Conservation (phyloP, 208 protist species). For the Acanthamoeba lenticulata region DNA sequence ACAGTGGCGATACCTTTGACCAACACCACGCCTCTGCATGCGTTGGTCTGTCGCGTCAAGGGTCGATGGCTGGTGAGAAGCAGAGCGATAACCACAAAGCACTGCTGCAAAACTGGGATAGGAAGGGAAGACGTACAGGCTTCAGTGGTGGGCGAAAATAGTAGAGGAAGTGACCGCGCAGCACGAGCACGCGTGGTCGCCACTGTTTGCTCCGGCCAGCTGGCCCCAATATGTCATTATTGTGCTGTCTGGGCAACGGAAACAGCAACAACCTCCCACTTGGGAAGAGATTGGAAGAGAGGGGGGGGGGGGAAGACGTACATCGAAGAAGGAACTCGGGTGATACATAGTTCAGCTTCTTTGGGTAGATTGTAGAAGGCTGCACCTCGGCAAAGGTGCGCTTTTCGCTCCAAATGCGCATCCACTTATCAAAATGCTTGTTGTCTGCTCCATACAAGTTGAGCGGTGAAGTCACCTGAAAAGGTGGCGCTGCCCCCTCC, state of each 20-base stretch:
- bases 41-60: background rate
- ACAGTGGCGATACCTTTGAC: background rate
- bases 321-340: background rate
- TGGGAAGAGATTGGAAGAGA: background rate
- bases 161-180: background rate
- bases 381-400: background rate
- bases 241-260: background rate
- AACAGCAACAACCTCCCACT: background rate
- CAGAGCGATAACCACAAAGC: too few species aligned
- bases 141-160: slow-evolving; percentile 1
- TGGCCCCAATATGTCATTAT: background rate
- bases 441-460: background rate
- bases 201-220: background rate
- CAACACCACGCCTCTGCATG: slow-evolving; percentile 17
- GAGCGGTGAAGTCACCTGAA: background rate
- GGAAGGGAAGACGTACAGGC: background rate
- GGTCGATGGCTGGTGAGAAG: too few species aligned
- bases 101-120: background rate
- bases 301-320: background rate
- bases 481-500: background rate
- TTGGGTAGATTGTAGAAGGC: background rate
- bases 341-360: background rate
- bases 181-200: background rate
- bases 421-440: slow-evolving; percentile 22
- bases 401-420: background rate